phyloP scores from a whole-genome alignment of 176 grass and related monocot species.

The Pontederia paniculata region DNA sequence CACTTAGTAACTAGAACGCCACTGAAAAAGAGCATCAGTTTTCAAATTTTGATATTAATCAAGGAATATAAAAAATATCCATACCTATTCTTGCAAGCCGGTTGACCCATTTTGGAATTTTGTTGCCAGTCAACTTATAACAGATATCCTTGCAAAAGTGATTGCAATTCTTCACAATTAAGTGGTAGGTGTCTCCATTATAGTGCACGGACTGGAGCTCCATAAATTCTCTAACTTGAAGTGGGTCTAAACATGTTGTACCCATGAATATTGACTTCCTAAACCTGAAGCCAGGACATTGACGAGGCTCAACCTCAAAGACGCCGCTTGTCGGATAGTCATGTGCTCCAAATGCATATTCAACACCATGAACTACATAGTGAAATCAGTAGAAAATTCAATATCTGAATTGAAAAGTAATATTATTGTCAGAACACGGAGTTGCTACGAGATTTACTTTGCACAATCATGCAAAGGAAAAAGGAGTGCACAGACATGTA shows the following conservation, averaged over 20 bases:
- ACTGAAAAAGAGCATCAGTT: not conserved
- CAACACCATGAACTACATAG: constrained; percentile 71
- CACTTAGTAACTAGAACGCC: too few species aligned
- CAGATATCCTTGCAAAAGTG: constrained; percentile 96
- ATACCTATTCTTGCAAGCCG: constrained; percentile 92
- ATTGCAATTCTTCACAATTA: constrained; percentile 95
- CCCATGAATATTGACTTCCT: constrained; percentile 89
- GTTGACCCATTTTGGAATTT: constrained; percentile 92
- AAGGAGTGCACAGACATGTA: too few species aligned
- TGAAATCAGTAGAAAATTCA: not conserved
- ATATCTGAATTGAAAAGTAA: not conserved
- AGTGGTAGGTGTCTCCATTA: constrained; percentile 87
- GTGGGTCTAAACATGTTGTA: constrained; percentile 71
- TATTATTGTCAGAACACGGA: not conserved
- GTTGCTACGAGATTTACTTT: too few species aligned
- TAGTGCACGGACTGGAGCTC: constrained; percentile 82
- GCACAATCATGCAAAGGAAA: too few species aligned
- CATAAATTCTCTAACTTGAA: constrained; percentile 84
- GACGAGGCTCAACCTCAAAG: constrained; percentile 85
- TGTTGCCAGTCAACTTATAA: constrained; percentile 71
- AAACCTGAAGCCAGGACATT: constrained; percentile 90
- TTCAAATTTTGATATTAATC: not conserved
- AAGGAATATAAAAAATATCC: constrained; percentile 3
- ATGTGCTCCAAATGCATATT: constrained; percentile 98
- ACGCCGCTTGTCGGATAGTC: constrained; percentile 85